Conservation (phyloP, 345 rosid genomes). For the Dipteronia sinensis region DNA sequence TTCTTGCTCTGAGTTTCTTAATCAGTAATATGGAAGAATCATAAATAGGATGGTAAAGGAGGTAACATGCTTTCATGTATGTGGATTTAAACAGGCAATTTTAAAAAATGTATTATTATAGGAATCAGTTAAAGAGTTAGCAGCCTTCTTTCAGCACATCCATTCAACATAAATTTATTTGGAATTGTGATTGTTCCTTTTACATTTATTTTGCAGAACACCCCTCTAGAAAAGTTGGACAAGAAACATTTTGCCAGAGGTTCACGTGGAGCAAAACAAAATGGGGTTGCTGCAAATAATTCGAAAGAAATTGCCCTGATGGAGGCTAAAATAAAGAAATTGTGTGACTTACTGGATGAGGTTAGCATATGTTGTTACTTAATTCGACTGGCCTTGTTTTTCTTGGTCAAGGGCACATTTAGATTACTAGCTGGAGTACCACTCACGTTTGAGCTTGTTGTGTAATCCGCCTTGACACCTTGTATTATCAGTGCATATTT, state of each 20-base stretch:
- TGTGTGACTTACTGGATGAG: constrained; percentile 75
- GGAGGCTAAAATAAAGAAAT: constrained; percentile 74
- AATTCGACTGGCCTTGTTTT: neutral
- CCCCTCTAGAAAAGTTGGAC: constrained; percentile 79
- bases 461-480: constrained; percentile 8
- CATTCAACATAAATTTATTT: neutral
- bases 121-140: neutral
- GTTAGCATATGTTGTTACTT: constrained; percentile 39
- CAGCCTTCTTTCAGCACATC: neutral
- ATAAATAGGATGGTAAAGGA: constrained; percentile 6
- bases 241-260: constrained; percentile 89
- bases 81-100: neutral
- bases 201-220: constrained; percentile 50
- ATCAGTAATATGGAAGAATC: neutral
- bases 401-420: neutral
- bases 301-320: constrained; percentile 67
- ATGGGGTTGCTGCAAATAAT: constrained; percentile 50
- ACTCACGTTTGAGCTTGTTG: neutral
- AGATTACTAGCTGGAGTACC: neutral
- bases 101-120: neutral
- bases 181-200: neutral
- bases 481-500: constrained; percentile 1
- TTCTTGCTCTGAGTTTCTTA: neutral
- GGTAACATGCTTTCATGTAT: neutral
- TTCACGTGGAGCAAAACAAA: constrained; percentile 49